phyloP scores from a whole-genome alignment of 2,329 filamentous ascomycete species.

The Xylaria sp. region DNA sequence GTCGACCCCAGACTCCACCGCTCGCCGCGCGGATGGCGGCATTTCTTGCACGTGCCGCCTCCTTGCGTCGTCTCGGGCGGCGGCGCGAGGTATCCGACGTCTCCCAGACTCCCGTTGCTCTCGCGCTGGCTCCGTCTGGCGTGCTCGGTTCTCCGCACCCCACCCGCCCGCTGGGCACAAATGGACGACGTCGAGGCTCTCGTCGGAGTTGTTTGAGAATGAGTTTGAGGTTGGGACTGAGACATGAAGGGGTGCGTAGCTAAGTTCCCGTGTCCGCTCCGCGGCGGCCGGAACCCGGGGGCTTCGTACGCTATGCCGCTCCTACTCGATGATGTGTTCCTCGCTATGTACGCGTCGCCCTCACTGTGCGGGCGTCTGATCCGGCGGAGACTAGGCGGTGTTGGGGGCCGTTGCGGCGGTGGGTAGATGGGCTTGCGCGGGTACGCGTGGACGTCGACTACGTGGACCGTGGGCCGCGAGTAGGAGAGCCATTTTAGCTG shows the following conservation, averaged over 20 bases:
- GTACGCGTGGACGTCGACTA: conserved; percentile 47
- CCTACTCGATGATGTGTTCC: background rate
- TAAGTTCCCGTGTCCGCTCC: conserved; percentile 42
- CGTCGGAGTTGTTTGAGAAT: background rate
- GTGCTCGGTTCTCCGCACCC: background rate
- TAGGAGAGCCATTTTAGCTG: conserved; percentile 30
- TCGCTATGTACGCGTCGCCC: conserved; percentile 22
- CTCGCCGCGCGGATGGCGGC: conserved; percentile 40
- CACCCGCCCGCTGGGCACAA: no score
- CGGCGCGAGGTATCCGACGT: background rate
- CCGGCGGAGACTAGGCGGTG: conserved; percentile 35
- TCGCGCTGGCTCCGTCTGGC: background rate
- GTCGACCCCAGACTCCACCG: conserved; percentile 43
- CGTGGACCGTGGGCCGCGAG: conserved; percentile 40
- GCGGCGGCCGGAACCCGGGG: conserved; percentile 37
- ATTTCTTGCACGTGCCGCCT: conserved; percentile 39
- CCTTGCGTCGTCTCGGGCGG: background rate
- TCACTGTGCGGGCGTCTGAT: conserved; percentile 26
- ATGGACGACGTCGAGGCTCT: background rate
- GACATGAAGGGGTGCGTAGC: conserved; percentile 40
- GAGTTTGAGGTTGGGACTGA: background rate
- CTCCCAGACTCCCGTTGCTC: background rate
- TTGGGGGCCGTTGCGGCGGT: conserved; percentile 33
- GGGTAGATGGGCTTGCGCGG: conserved; percentile 45
- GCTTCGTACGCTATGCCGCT: conserved; percentile 24